Evolutionary conservation across 768 basidiomycete genomes (phyloP), one percentile per base, ranked within the genome.

Genomic region (Auriculariales sp.): DNA sequence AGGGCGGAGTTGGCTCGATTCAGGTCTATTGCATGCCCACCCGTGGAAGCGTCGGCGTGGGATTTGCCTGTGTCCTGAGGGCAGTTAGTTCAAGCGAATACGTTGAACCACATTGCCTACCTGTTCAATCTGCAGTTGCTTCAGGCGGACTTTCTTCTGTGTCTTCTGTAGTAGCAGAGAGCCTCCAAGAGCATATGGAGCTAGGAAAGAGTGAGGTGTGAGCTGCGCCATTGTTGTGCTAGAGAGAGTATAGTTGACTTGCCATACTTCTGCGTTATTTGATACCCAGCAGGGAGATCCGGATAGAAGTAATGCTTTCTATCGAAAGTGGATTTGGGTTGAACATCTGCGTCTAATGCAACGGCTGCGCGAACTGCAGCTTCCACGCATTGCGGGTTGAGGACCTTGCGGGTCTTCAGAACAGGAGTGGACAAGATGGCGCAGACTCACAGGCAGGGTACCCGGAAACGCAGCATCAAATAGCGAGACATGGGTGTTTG

Each of bases 291-390:
- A 0, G 95, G 92, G 30, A 95, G 73, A 63, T 98, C 95, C 3
- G 88, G 75, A 60, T 99, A 98, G 64, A 97, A 97, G 62, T 99
- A 99, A 62, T 98, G 95, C 61, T 99, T 99, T 55, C 95, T 72
- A 64, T 98, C 95, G 57, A 98, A 98, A 0, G 86, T 74, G 0
- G 90, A 94, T 17, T 73, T 70, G 0, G 56, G 55, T 54, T 86
- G 86, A 47, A 94, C 70, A 3, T 72, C 55, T 11, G 79, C 70
- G 29, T 74, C 65, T 22, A 98, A 71, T 3, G 92, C 92, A 2
- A 92, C 58, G 0, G 92, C 87, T 0, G 90, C 81, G 6, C 86
- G 73, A 0, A 92, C 62, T 3, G 85, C 89, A 4, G 95, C 73
- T 53, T 83, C 75, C 2, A 95, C 82, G 51, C 81, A 83, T 61